phyloP scores from a whole-genome alignment of 345 rosid genomes.

The Eutrema japonicum region DNA sequence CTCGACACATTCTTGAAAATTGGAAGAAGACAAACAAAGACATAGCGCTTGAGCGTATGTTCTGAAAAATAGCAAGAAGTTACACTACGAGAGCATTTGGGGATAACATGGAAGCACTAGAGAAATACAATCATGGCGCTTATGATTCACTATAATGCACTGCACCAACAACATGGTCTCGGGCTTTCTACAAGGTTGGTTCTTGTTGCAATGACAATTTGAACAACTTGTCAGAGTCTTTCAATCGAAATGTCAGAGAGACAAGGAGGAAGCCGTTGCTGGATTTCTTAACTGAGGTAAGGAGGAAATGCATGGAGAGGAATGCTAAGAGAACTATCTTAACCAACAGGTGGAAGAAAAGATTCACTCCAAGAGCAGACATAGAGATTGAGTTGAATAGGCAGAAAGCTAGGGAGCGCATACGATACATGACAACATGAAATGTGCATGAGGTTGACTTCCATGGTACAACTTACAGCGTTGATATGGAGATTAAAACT shows the following conservation, averaged over 20 bases:
- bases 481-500: background rate
- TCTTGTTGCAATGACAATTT: constrained; percentile 17
- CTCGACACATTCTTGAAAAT: background rate
- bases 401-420: background rate
- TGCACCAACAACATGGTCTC: background rate
- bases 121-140: background rate
- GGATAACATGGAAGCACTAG: background rate
- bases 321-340: background rate
- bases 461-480: background rate
- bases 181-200: background rate
- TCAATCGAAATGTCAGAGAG: background rate
- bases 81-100: background rate
- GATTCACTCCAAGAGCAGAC: background rate
- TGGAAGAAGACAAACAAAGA: constrained; percentile 19
- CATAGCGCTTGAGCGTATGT: background rate
- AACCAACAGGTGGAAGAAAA: background rate
- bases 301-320: constrained; percentile 2
- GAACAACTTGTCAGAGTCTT: background rate
- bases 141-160: background rate
- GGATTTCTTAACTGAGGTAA: background rate
- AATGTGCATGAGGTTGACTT: background rate
- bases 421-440: background rate
- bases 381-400: background rate
- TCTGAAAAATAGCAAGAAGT: background rate
- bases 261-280: background rate